Conservation (phyloP, 257 asterid genomes). For the Sherardia arvensis region DNA sequence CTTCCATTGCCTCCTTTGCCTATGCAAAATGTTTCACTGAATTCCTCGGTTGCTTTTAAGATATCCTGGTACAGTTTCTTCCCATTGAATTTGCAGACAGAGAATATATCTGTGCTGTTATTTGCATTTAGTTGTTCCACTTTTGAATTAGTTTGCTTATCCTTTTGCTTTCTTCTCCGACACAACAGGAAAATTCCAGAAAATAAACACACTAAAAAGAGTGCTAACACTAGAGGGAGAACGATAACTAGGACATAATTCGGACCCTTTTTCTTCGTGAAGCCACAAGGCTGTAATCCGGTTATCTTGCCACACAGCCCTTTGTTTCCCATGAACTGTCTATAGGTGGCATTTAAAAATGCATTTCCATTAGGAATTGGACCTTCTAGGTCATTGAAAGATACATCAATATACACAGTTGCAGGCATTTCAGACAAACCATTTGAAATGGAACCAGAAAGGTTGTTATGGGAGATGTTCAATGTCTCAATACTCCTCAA, state of each 20-base stretch:
- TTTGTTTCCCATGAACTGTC: slow-evolving; percentile 2
- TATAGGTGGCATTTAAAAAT: slow-evolving; percentile 17
- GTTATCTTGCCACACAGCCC: not conserved
- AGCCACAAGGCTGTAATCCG: slow-evolving; percentile 11
- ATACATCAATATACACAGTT: slow-evolving; percentile 4
- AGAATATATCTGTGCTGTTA: slow-evolving; percentile 6
- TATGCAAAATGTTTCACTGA: slow-evolving; percentile 18
- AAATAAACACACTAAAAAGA: slow-evolving; percentile 11
- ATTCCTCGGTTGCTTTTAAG: slow-evolving; percentile 22
- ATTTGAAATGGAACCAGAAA: slow-evolving; percentile 31
- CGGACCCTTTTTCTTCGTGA: not conserved
- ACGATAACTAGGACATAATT: not conserved
- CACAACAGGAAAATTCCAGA: slow-evolving; percentile 4
- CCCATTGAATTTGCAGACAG: slow-evolving; percentile 22
- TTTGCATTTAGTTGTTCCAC: not conserved
- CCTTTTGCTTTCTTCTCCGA: not conserved
- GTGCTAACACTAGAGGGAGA: slow-evolving; percentile 7
- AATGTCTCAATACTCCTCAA: not conserved
- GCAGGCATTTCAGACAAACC: slow-evolving; percentile 12
- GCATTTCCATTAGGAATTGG: slow-evolving; percentile 26
- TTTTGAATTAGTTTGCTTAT: not conserved
- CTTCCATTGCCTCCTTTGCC: slow-evolving; percentile 30
- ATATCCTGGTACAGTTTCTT: slow-evolving; percentile 19
- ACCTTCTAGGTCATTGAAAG: slow-evolving; percentile 19
- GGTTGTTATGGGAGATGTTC: not conserved